Evolutionary conservation across 2,329 filamentous ascomycete genomes (phyloP).

Genomic region (Pseudocercospora macadamiae): DNA sequence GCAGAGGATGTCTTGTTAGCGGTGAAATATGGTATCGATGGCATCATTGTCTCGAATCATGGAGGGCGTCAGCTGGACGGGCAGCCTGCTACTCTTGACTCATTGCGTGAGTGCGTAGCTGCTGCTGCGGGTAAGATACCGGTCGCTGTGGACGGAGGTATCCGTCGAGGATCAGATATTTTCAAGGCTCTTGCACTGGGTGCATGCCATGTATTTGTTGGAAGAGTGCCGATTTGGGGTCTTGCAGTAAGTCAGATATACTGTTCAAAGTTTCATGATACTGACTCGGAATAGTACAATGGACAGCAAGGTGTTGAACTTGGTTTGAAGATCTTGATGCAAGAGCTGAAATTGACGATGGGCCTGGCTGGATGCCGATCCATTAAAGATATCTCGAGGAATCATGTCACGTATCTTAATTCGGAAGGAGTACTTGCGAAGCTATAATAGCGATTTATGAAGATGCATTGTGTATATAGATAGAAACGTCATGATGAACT

Average conservation of each 20-base stretch:
- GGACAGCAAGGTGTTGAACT: slow-evolving; percentile 42
- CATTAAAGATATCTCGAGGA: slow-evolving; percentile 17
- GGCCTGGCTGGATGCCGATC: slow-evolving; percentile 37
- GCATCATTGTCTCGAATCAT: slow-evolving; percentile 58
- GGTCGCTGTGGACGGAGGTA: slow-evolving; percentile 64
- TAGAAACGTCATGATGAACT: not conserved
- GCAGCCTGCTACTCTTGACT: slow-evolving; percentile 56
- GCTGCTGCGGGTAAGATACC: slow-evolving; percentile 51
- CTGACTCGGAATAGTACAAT: too few species aligned
- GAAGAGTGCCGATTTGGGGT: slow-evolving; percentile 53
- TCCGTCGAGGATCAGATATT: slow-evolving; percentile 58
- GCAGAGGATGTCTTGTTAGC: slow-evolving; percentile 47
- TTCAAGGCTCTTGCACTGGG: slow-evolving; percentile 60
- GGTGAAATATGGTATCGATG: slow-evolving; percentile 45
- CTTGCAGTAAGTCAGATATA: slow-evolving; percentile 26
- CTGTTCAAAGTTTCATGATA: too few species aligned
- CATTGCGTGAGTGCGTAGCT: slow-evolving; percentile 42
- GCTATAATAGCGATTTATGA: slow-evolving; percentile 2
- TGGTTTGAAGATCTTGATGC: slow-evolving; percentile 47
- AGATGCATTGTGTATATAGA: not conserved
- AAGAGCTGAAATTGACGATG: slow-evolving; percentile 44
- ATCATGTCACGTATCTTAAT: slow-evolving; percentile 20
- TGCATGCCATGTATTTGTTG: slow-evolving; percentile 53
- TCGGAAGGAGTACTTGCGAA: slow-evolving; percentile 13
- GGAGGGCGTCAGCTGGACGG: slow-evolving; percentile 61